phyloP scores from a whole-genome alignment of 768 basidiomycete genomes.

The Suillus alpinus region DNA sequence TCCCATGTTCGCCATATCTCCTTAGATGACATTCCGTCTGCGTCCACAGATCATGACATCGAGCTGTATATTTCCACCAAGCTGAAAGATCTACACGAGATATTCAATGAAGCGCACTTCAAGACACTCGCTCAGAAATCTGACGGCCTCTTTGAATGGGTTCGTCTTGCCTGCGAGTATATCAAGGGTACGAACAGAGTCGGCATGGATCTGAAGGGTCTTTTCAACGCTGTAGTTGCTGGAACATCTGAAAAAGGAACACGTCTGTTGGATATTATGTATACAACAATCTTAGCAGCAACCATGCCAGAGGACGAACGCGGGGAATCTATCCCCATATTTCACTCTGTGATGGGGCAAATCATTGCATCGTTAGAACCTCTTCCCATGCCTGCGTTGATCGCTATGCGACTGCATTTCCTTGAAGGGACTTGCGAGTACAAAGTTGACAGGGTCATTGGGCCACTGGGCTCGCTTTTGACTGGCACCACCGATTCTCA shows the following conservation, averaged over 20 bases:
- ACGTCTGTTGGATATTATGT: constrained; percentile 3
- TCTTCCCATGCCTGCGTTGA: neutral
- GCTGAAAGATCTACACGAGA: neutral
- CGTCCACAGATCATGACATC: constrained; percentile 3
- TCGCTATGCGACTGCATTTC: neutral
- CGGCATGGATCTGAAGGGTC: neutral
- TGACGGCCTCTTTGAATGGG: constrained; percentile 9
- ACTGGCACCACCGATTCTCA: neutral
- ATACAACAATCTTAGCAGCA: neutral
- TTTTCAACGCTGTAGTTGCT: neutral
- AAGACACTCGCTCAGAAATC: neutral
- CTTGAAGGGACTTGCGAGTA: no score
- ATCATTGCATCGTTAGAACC: constrained; percentile 1
- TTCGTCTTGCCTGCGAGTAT: constrained; percentile 9
- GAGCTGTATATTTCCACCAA: constrained; percentile 2
- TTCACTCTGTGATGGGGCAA: constrained; percentile 2
- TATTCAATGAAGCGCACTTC: neutral
- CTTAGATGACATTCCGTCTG: constrained; percentile 1
- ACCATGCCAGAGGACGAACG: neutral
- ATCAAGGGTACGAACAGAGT: neutral
- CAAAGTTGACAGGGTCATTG: neutral
- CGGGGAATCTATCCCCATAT: neutral
- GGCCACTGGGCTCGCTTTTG: constrained; percentile 2
- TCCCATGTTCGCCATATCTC: neutral
- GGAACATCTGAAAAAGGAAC: neutral